These are phyloP conservation scores for Penicillium corylophilum DNA, from an alignment of 2,329 filamentous ascomycete species.

Conservation along the genomic window DNA sequence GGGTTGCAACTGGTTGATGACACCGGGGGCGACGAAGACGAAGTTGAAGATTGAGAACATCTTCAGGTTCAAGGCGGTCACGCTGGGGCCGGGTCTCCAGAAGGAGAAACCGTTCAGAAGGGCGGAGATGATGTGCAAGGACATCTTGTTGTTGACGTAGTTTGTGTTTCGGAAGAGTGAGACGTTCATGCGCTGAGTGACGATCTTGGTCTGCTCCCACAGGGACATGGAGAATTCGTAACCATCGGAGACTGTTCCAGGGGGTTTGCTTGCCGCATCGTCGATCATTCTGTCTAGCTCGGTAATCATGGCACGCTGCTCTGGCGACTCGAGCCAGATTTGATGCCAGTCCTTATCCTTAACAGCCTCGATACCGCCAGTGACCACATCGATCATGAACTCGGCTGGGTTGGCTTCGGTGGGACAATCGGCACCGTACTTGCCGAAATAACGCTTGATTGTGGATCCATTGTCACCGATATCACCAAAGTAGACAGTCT, in stretches of 20 bases:
- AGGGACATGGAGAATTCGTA: constrained; percentile 66
- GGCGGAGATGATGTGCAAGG: constrained; percentile 52
- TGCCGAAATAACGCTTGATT: constrained; percentile 65
- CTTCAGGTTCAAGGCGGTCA: constrained; percentile 68
- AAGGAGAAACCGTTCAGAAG: constrained; percentile 59
- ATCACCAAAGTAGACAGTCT: constrained; percentile 69
- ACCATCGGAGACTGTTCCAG: constrained; percentile 43
- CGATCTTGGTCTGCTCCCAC: constrained; percentile 61
- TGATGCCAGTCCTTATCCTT: constrained; percentile 66
- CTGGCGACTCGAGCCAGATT: constrained; percentile 65
- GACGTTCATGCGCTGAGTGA: constrained; percentile 66
- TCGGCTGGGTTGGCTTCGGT: constrained; percentile 61
- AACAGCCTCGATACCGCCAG: constrained; percentile 59
- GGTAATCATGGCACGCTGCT: constrained; percentile 56
- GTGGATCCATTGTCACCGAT: constrained; percentile 65
- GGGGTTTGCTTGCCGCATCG: constrained; percentile 42
- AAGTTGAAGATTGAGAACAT: constrained; percentile 69
- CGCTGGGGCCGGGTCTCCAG: constrained; percentile 63
- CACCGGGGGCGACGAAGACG: constrained; percentile 52
- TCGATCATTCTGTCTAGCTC: constrained; percentile 65
- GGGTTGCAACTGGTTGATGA: constrained; percentile 56
- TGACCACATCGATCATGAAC: constrained; percentile 53
- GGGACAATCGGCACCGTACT: constrained; percentile 63
- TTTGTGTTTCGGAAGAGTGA: constrained; percentile 66
- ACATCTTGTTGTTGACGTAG: constrained; percentile 65